Base-by-base conservation (phyloP, 345 rosid species). In the Nasturtium officinale region DNA sequence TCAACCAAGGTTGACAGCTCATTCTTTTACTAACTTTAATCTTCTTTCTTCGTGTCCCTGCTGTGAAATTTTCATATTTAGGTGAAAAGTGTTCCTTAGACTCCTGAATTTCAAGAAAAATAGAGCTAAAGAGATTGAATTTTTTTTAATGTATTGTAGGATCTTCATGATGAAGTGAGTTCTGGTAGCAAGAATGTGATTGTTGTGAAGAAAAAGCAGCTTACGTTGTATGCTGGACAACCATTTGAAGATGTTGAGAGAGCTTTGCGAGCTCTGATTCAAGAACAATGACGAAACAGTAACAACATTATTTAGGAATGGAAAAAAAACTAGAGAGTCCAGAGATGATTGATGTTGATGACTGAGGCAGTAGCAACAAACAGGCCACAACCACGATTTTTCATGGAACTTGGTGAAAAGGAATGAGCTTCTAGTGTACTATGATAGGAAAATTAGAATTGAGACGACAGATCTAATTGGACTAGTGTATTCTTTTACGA, bases 171-270 rank as follows among this genome's bases (percentile, higher is more conserved):
- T 12, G 87, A 72, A 70, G 82, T 86, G 79, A 80, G 73, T 61
- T 81, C 81, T 21, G 53, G 74, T 60, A 71, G 73, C 29, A 81
- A 75, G 85, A 83, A 85, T 65, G 71, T 87, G 61, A 62, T 86
- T 65, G 92, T 90, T 21, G 85, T 86, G 35, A 87, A 77, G 87
- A 93, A 87, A 77, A 87, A 86, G 65, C 90, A 86, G 80, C 91
- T 90, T 17, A 84, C 78, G 45, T 84, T 90, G 61, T 89, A 87
- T 54, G 96, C 84, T 9, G 97, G 96, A 16, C 92, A 93, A 42
- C 90, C 96, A 53, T 79, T 89, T 51, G 81, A 74, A 0, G 92
- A 86, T 21, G 97, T 85, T 48, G 96, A 93, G 79, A 84, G 70
- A 74, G 88, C 88, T 25, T 59, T 93, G 72, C 76, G 32, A 42